Evolutionary conservation across 192 early-diverging fungal species (phyloP).

Genomic region (Entomortierella lignicola): DNA sequence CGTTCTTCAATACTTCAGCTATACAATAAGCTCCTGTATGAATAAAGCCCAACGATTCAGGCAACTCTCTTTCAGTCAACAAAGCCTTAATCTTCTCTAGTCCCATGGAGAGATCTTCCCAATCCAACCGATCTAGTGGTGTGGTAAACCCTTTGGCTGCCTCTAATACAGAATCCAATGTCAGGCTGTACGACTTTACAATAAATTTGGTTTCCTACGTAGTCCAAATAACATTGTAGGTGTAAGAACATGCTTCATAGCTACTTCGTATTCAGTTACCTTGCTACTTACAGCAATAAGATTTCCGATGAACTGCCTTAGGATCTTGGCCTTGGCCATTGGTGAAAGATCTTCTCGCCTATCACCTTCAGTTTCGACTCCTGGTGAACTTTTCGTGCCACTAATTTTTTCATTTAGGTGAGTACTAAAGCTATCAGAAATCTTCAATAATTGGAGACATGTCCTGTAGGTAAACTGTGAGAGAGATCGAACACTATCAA

Average conservation of each 20-base stretch:
- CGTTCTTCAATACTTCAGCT: constrained; percentile 18
- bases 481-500: constrained; percentile 23
- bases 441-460: constrained; percentile 19
- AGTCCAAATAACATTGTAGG: neutral
- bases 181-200: constrained; percentile 7
- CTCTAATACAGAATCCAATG: constrained; percentile 27
- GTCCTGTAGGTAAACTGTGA: constrained; percentile 29
- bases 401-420: constrained; percentile 14
- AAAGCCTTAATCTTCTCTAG: constrained; percentile 22
- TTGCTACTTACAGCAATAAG: constrained; percentile 29
- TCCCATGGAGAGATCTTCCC: constrained; percentile 38
- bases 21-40: constrained; percentile 2
- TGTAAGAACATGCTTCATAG: no score
- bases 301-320: constrained; percentile 30
- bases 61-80: constrained; percentile 3
- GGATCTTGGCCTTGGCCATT: constrained; percentile 6
- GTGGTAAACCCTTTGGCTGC: constrained; percentile 35
- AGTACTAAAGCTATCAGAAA: constrained; percentile 24
- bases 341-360: neutral
- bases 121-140: constrained; percentile 38
- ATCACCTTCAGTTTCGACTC: neutral
- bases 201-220: constrained; percentile 38
- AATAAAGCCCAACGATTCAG: constrained; percentile 13
- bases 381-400: neutral
- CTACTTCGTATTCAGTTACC: neutral